Conservation (phyloP, 805 yeast genomes). For the Yarrowia hollandica region DNA sequence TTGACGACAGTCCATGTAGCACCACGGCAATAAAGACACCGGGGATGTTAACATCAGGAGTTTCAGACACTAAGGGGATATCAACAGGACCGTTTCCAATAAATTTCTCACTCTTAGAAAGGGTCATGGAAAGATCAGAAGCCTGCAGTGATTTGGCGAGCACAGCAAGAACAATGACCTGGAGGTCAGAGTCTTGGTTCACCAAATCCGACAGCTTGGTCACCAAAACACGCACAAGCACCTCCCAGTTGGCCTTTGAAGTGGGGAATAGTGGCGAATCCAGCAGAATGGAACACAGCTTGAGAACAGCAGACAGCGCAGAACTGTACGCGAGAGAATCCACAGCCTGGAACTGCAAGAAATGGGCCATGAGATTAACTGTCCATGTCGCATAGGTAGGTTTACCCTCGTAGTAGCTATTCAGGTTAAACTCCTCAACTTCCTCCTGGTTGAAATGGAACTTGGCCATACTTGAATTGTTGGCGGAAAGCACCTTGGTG, state of each 20-base stretch:
- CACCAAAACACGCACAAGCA: conserved; percentile 12
- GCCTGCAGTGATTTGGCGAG: conserved; percentile 26
- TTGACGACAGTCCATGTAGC: conserved; percentile 13
- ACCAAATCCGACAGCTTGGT: conserved; percentile 22
- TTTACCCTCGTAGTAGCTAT: conserved; percentile 10
- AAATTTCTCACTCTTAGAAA: conserved; percentile 14
- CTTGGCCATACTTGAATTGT: conserved; percentile 26
- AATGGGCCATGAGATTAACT: conserved; percentile 4
- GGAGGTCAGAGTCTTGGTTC: conserved; percentile 21
- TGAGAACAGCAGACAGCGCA: conserved; percentile 19
- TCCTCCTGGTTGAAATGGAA: conserved; percentile 25
- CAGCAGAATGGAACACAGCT: conserved; percentile 17
- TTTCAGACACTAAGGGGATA: conserved; percentile 19
- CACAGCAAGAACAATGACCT: conserved; percentile 15
- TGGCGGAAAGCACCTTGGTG: conserved; percentile 48
- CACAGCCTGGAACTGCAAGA: conserved; percentile 11
- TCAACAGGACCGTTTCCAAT: conserved; percentile 24
- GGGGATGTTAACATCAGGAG: conserved; percentile 10
- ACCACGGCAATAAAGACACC: conserved; percentile 27
- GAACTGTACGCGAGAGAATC: conserved; percentile 6
- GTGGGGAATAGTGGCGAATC: conserved; percentile 25
- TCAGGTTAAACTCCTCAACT: conserved; percentile 5
- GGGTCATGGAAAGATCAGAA: conserved; percentile 20
- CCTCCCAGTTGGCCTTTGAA: conserved; percentile 21
- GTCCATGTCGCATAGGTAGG: conserved; percentile 9